Base-by-base conservation (phyloP, 148 eudicot species). In the Cornus kousa region DNA sequence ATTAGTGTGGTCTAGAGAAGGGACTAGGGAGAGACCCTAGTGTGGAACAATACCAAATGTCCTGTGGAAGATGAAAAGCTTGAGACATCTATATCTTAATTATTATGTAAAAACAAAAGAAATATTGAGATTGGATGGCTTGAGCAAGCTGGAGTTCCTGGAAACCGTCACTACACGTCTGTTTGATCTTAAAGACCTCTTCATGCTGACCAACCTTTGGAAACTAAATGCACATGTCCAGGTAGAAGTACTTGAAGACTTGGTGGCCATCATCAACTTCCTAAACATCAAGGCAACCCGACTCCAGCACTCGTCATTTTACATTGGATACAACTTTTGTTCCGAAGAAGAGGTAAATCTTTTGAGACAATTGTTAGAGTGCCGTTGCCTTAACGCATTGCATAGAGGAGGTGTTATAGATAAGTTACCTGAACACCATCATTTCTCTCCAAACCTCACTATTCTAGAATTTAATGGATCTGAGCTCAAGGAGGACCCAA, bases 31-130 rank as follows among this genome's bases (percentile, higher is more conserved):
- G n/a, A n/a, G n/a, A n/a, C n/a, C n/a, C n/a, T n/a, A n/a, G n/a
- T n/a, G n/a, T 14, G 65, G n/a, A 20, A 55, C 60, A 37, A 67
- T 71, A 3, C 60, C 69, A 13, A 73, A 80, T 73, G 53, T 70
- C 22, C 75, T 80, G 12, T 16, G 78, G 77, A 80, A 50, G 50
- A 12, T 80, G 71, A 19, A n/a, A 66, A 33, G 37, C 1, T 33
- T 80, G 67, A 67, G 28, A 32, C 66, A 73, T 74, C 82, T 80
- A 1, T 80, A 80, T 72, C 64, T 78, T 19, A 65, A 77, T 67
- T 0, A 35, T 28, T 3, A 0, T 20, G 2, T 55, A 2, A 43
- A 5, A 35, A 37, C 14, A 19, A 31, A 32, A 71, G 5, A 57
- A 60, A 7, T 4, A 37, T 55, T 80, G 53, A 20, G 46, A 39